Evolutionary conservation across 352 stramenopile genomes (phyloP).

Genomic region (Phytopythium vexans): DNA sequence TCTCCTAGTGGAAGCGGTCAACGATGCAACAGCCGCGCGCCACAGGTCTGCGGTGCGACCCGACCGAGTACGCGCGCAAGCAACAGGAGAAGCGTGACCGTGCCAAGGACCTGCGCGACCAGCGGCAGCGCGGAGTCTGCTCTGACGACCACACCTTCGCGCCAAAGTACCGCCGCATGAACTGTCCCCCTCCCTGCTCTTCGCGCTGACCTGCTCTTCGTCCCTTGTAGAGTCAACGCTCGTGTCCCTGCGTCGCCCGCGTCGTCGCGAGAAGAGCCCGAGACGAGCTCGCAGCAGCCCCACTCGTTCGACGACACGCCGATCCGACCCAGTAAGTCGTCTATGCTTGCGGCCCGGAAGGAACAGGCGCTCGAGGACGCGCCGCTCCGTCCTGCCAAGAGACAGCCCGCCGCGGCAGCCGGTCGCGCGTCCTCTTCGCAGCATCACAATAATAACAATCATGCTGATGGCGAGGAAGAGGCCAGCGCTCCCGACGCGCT

Average conservation of each 20-base stretch:
- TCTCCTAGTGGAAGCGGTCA: not conserved
- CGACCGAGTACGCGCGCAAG: conserved; percentile 77
- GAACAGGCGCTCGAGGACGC: conserved; percentile 13
- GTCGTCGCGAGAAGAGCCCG: conserved; percentile 53
- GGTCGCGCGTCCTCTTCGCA: conserved; percentile 1
- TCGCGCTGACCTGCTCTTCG: not conserved
- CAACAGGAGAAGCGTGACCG: conserved; percentile 77
- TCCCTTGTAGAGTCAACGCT: conserved; percentile 1
- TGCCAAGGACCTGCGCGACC: conserved; percentile 69
- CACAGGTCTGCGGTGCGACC: conserved; percentile 67
- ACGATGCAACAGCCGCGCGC: conserved; percentile 26
- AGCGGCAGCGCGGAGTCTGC: conserved; percentile 61
- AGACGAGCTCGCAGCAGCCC: conserved; percentile 18
- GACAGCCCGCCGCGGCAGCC: conserved; percentile 11
- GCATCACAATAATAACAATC: conserved; percentile 48
- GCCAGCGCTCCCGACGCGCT: conserved; percentile 46
- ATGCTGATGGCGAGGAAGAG: conserved; percentile 26
- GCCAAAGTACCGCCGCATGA: conserved; percentile 48
- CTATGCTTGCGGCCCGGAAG: conserved; percentile 13
- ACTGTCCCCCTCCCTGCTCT: not conserved
- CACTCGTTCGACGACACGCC: conserved; percentile 33
- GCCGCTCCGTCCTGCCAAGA: conserved; percentile 9
- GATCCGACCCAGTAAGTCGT: conserved; percentile 40
- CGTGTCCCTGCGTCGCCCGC: conserved; percentile 10
- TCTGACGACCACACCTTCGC: conserved; percentile 76